phyloP scores from a whole-genome alignment of 139 green algal genomes.

The Chlorella sp. region DNA sequence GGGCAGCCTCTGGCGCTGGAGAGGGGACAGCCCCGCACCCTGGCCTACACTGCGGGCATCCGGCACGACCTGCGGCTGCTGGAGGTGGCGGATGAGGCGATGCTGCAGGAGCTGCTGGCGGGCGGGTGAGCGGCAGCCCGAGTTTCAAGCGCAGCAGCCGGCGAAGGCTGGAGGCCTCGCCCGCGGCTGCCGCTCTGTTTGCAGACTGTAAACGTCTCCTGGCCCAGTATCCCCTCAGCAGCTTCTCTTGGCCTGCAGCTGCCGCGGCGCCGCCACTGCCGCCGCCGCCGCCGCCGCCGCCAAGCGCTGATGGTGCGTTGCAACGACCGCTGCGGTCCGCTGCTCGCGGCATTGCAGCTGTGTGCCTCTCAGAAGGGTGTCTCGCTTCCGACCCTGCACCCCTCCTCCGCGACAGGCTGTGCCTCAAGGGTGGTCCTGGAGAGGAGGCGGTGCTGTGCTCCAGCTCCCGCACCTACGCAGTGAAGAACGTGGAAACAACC shows the following conservation, averaged over 20 bases:
- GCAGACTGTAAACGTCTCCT: no score
- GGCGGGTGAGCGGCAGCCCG: constrained; percentile 12
- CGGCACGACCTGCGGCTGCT: constrained; percentile 38
- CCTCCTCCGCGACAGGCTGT: constrained; percentile 16
- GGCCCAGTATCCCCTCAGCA: no score
- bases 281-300: not conserved
- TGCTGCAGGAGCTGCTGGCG: constrained; percentile 40
- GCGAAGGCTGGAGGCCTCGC: not conserved
- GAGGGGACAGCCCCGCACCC: constrained; percentile 11
- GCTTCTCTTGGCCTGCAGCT: not conserved
- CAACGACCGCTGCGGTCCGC: no score
- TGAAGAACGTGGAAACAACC: constrained; percentile 56
- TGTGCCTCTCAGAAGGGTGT: no score
- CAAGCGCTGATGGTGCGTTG: no score
- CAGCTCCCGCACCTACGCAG: constrained; percentile 28
- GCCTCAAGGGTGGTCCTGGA: constrained; percentile 41
- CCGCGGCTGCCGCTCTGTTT: no score
- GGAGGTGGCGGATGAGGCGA: constrained; percentile 27
- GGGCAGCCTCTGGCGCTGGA: not conserved
- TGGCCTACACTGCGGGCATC: constrained; percentile 27
- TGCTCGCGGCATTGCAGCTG: no score
- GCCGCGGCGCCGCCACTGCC: not conserved
- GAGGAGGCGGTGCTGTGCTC: constrained; percentile 58
- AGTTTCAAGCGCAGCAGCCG: constrained; percentile 8
- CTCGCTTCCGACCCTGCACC: no score